Base-by-base conservation (phyloP, 768 basidiomycete genomes). In the Termitomyces sp. region DNA sequence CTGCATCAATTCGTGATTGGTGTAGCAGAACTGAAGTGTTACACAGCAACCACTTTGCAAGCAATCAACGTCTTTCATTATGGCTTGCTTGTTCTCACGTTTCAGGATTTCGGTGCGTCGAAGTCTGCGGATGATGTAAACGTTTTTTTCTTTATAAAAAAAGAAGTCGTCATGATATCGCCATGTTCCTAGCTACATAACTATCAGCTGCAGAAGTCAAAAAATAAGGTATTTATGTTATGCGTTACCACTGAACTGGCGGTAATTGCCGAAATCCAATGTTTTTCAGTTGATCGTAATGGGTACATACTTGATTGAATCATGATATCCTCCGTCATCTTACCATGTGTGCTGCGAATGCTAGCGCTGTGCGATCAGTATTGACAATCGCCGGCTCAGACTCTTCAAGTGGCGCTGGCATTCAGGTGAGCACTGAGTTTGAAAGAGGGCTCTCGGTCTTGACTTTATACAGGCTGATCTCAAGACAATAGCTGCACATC, bases 341-440 rank as follows among this genome's bases (percentile, higher is more conserved):
- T 7, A 26, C 14, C 36, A 57, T 57, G 56, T 44, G 22, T 48
- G 43, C 35, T 24, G 36, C 51, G n/a, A 32, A 20, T 35, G n/a
- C 9, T 22, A 9, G 36, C 28, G n/a, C 38, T 24, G 33, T 48
- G 52, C 53, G 56, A 26, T 60, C 77, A 1, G 74, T 88, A 1
- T 67, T 92, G 55, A 88, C 88, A 0, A 90, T 92, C 8, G 89
- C 90, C 20, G 88, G 92, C 8, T 85, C 90, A 14, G 94, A 95
- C 65, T 83, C 86, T 2, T 82, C 89, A 32, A 92, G 91, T 24
- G 93, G 94, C 1, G 93, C 94, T 32, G 94, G 94, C 0, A 92
- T 97, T 26, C 94, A 95, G 76, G 91, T 88, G 60, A 55, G 61
- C 62, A 72, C n/a, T 18, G 32, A 32, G 7, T 26, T 13, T 20